Conservation (phyloP, 805 yeast species). For the Saccharomyces mikatae region DNA sequence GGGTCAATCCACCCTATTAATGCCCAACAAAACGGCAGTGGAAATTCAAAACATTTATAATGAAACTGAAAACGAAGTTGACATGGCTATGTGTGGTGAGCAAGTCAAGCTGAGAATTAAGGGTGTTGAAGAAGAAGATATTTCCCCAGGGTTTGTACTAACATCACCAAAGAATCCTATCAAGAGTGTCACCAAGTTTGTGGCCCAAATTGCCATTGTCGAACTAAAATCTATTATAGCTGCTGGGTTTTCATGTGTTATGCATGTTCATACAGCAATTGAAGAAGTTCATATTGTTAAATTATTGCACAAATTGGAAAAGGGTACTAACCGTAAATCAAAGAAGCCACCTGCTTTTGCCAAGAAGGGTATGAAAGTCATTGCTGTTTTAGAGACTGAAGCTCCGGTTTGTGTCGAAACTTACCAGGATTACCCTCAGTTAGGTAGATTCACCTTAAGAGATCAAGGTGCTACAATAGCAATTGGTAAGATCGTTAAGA, state of each 20-base stretch:
- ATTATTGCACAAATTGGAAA: constrained; percentile 86
- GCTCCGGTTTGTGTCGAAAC: constrained; percentile 93
- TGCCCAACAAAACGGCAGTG: constrained; percentile 83
- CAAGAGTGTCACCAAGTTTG: constrained; percentile 80
- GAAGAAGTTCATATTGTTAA: constrained; percentile 84
- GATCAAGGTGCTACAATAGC: constrained; percentile 98
- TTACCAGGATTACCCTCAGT: constrained; percentile 84
- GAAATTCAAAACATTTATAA: constrained; percentile 85
- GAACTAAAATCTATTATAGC: constrained; percentile 92
- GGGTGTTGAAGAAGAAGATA: constrained; percentile 96
- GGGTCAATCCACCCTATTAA: constrained; percentile 63
- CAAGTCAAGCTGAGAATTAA: constrained; percentile 89
- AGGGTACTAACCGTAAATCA: constrained; percentile 92
- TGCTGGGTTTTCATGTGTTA: constrained; percentile 93
- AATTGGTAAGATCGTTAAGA: constrained; percentile 92
- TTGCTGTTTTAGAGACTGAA: constrained; percentile 78
- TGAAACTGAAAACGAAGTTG: constrained; percentile 93
- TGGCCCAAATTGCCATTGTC: constrained; percentile 94
- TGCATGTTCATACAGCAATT: constrained; percentile 97
- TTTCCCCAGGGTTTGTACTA: constrained; percentile 83
- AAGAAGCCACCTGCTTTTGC: constrained; percentile 98
- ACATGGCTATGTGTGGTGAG: constrained; percentile 88
- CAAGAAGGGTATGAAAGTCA: constrained; percentile 96
- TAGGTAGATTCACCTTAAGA: constrained; percentile 96
- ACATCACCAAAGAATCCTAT: constrained; percentile 84